A percentile compares a stretch with the other conserved stretches of the same genome.
These are phyloP conservation scores for Macrotyloma uniflorum DNA, from an alignment of 306 rosid genomes.

Conservation along the genomic window DNA sequence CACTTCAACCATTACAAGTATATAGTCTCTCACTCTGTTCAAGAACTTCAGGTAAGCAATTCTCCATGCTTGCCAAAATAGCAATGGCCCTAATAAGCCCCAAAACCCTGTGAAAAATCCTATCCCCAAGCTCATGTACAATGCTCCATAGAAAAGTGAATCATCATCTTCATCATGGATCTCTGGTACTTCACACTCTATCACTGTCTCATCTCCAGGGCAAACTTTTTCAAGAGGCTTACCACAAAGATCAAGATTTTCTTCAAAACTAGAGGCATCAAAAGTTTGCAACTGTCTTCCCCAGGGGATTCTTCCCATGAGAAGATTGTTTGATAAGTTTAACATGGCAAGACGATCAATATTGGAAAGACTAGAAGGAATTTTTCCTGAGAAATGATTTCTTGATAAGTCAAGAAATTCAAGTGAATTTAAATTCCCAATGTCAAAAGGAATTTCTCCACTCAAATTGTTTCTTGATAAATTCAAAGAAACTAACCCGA, in stretches of 20 bases:
- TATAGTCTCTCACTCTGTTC: no score
- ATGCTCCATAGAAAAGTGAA: no score
- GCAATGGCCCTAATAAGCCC: no score
- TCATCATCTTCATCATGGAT: no score
- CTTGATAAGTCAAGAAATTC: neutral
- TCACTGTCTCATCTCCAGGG: neutral
- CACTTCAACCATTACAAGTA: no score
- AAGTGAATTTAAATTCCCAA: neutral
- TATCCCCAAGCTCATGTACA: no score
- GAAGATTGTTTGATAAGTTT: conserved; percentile 2
- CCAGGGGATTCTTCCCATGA: neutral
- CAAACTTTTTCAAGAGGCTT: neutral
- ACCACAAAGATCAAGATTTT: conserved; percentile 20
- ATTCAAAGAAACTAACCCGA: no score
- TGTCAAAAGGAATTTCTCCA: neutral
- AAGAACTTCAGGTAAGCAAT: no score
- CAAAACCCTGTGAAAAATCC: no score
- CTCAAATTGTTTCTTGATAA: neutral
- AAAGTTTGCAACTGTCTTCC: neutral
- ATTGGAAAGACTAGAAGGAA: neutral
- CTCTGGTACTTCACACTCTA: no score
- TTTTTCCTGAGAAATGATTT: neutral
- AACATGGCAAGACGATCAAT: neutral
- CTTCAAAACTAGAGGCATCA: neutral
- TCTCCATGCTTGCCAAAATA: no score